These are phyloP conservation scores for Colletotrichum viniferum DNA, from an alignment of 2,329 filamentous ascomycete genomes.

Conservation along the genomic window DNA sequence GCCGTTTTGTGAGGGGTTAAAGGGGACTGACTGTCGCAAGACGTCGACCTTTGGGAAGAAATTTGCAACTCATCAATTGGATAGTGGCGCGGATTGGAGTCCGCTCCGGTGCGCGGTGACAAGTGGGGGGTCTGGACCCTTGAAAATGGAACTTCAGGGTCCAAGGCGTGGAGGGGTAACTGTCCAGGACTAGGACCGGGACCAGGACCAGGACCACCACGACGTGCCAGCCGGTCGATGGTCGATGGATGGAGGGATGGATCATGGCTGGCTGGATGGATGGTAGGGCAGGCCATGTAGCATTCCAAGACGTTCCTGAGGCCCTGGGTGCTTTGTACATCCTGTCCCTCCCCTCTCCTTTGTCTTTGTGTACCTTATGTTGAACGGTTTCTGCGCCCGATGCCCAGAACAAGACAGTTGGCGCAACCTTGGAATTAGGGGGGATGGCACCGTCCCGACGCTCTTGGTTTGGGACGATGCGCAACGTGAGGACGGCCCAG, in stretches of 20 bases:
- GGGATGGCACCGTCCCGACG: neutral
- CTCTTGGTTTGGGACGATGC: neutral
- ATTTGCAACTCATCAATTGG: conserved; percentile 19
- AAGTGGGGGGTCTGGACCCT: conserved; percentile 20
- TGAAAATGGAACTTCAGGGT: conserved; percentile 23
- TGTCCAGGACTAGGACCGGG: neutral
- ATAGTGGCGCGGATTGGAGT: conserved; percentile 14
- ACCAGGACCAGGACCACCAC: neutral
- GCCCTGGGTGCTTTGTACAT: neutral
- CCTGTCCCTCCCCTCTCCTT: neutral
- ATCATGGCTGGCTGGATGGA: neutral
- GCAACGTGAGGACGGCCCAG: neutral
- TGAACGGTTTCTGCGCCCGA: neutral
- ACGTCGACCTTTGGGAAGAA: conserved; percentile 5
- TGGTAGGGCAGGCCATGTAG: neutral
- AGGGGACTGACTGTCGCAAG: neutral
- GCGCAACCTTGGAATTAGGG: neutral
- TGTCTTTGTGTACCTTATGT: neutral
- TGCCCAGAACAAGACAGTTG: neutral
- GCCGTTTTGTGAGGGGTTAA: conserved; percentile 11
- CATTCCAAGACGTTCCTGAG: neutral
- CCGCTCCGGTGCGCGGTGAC: conserved; percentile 8
- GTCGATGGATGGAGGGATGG: neutral
- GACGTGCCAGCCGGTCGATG: neutral
- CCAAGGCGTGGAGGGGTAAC: conserved; percentile 17